Evolutionary conservation across 257 asterid species (phyloP), one percentile per base, ranked within the genome.

Genomic region (Schizonepeta tenuifolia): DNA sequence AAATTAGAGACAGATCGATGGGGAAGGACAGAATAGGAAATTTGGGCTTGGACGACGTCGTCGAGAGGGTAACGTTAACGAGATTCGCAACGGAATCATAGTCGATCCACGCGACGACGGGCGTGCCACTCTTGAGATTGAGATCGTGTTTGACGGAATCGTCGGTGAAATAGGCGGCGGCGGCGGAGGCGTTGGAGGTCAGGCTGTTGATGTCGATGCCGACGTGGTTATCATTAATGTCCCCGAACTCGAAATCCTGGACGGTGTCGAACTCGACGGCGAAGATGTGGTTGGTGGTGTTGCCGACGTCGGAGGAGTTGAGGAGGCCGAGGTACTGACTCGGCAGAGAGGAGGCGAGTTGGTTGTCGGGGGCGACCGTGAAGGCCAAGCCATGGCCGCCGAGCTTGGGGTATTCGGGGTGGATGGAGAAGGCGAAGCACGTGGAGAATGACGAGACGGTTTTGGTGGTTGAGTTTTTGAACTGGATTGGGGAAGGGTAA

Each of bases 371-470:
- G 0, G 92, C 65, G 9, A 88, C 74, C 0, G 86, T 49, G 77
- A 90, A 90, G 7, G 96, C 96, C n/a, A 90, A 55, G 26, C 96
- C 96, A 57, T 87, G 89, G 71, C 92, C 95, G n/a, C 90, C 95
- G 60, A 86, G 87, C 5, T 78, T 84, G 10, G 89, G 85, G 74
- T 84, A 86, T 79, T 88, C 90, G 0, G 96, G 96, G 1, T 84
- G 83, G 13, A 90, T 83, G 47, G 84, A 57, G 60, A 88, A 75
- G 20, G 65, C 92, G 76, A 90, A 90, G 56, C 77, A 78, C 22
- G 95, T 88, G 15, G 95, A 90, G 70, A 86, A 90, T 35, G 96
- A 90, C 36, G 67, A 81, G 47, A 69, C 88, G 33, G 80, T 4
- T 64, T 61, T 75, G 3, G 59, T 73, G 31, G 86, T 61, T 24